Base-by-base conservation (phyloP, 495 filamentous ascomycete genomes). In the Aspergillus kassunensis region DNA sequence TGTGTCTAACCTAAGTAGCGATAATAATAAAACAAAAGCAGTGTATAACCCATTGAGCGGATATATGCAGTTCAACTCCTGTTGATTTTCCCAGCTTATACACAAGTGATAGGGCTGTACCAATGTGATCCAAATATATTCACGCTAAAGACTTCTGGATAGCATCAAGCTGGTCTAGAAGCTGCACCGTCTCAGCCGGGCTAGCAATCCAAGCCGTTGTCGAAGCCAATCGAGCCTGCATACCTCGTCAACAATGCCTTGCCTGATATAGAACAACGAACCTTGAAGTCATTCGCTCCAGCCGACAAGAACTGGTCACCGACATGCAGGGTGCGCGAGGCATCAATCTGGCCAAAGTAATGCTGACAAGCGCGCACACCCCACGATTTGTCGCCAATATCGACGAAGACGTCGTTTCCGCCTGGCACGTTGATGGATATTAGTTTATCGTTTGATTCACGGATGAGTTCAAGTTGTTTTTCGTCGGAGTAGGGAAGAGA, bases 351-450 rank as follows among this genome's bases (percentile, higher is more conserved):
- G 6, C 85, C 88, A 60, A 97, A 95, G 72, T 90, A 99, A n/a
- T 81, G 76, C 73, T 97, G 93, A 51, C 90, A 96, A 0, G 87
- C 89, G 10, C 87, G 73, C 19, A 99, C 95, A 52, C 95, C 95
- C 84, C 89, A 92, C 34, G 86, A 87, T 65, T 99, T 99, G 67
- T 99, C 95, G 42, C 95, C 95, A 58, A 99, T 97, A 69, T 99
- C 95, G 31, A 99, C 92, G 63, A 99, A 99, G 19, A 97, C 90
- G 63, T 97, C 91, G 50, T 95, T 91, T 7, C 92, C 91, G 19
- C 90, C 80, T 80, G 42, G 13, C 23, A 8, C 9, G 13, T 12
- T 4, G 21, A 39, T 12, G 4, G 20, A 27, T 4, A 27, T 52
- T 52, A 53, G 25, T 53, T 35, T 19, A 35, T 1, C 10, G 44